phyloP scores from a whole-genome alignment of 2,329 filamentous ascomycete genomes.

The Phaeosphaeriaceae sp. region DNA sequence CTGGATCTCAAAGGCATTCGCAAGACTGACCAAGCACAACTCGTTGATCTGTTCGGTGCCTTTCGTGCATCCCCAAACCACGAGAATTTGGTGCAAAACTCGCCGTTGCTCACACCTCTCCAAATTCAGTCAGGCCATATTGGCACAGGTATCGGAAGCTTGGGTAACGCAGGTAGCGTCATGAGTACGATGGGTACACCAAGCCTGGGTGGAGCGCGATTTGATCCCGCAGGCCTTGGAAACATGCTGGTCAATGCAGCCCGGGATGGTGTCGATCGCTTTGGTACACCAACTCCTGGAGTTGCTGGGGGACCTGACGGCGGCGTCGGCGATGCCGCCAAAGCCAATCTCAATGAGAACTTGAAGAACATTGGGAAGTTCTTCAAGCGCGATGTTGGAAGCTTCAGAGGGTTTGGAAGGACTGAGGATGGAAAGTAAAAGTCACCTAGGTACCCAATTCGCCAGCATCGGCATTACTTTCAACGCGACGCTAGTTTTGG shows the following conservation, averaged over 20 bases:
- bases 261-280: conserved; percentile 79
- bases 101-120: conserved; percentile 46
- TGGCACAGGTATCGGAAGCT: conserved; percentile 50
- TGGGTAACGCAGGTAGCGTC: conserved; percentile 47
- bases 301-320: conserved; percentile 32
- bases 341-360: conserved; percentile 87
- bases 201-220: conserved; percentile 55
- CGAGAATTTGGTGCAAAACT: conserved; percentile 63
- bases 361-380: conserved; percentile 96
- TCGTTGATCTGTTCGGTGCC: conserved; percentile 90
- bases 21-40: conserved; percentile 79
- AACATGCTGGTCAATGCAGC: conserved; percentile 89
- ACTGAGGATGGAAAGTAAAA: conserved; percentile 38
- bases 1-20: conserved; percentile 91
- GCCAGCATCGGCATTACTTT: not conserved
- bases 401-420: conserved; percentile 46
- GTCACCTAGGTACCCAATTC: not conserved
- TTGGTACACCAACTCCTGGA: conserved; percentile 63
- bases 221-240: conserved; percentile 83
- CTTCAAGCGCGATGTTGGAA: conserved; percentile 84
- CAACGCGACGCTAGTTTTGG: no score
- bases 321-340: conserved; percentile 42
- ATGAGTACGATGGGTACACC: conserved; percentile 49
- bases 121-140: conserved; percentile 47
- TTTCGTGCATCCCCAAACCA: conserved; percentile 73